These are phyloP conservation scores for Rhinocladiella mackenziei DNA, from an alignment of 2,329 filamentous ascomycete species.

Conservation along the genomic window DNA sequence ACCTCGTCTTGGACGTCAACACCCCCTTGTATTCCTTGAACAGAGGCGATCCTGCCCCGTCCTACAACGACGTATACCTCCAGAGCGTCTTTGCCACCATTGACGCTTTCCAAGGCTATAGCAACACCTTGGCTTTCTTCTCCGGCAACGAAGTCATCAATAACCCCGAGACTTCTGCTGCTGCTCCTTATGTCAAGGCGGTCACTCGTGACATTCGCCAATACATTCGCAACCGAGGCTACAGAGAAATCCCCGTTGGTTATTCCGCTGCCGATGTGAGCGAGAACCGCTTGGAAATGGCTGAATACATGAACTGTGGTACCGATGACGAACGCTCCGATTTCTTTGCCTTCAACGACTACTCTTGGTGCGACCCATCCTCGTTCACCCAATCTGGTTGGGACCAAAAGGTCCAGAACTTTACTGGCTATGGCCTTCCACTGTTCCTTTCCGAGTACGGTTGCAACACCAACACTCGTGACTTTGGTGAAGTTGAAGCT, in stretches of 20 bases:
- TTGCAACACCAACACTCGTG: slow-evolving; percentile 75
- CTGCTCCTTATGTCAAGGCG: slow-evolving; percentile 73
- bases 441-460: slow-evolving; percentile 96
- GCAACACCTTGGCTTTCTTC: slow-evolving; percentile 84
- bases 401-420: slow-evolving; percentile 84
- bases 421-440: slow-evolving; percentile 78
- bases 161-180: slow-evolving; percentile 59
- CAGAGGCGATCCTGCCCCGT: slow-evolving; percentile 64
- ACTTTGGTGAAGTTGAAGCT: slow-evolving; percentile 73
- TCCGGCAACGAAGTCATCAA: slow-evolving; percentile 79
- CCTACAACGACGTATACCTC: slow-evolving; percentile 84
- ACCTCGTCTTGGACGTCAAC: slow-evolving; percentile 88
- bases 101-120: slow-evolving; percentile 75
- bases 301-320: slow-evolving; percentile 91
- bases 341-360: slow-evolving; percentile 87
- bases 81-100: slow-evolving; percentile 84
- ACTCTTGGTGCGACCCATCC: slow-evolving; percentile 76
- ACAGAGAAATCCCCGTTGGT: slow-evolving; percentile 67
- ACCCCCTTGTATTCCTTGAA: slow-evolving; percentile 86
- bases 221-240: slow-evolving; percentile 60
- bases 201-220: slow-evolving; percentile 72
- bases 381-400: slow-evolving; percentile 70
- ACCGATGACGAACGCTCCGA: slow-evolving; percentile 77
- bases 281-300: slow-evolving; percentile 80
- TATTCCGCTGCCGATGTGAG: slow-evolving; percentile 77